Evolutionary conservation across 2,329 filamentous ascomycete species (phyloP), one percentile per base, ranked within the genome.

Genomic region (Hypoxylon sp.): DNA sequence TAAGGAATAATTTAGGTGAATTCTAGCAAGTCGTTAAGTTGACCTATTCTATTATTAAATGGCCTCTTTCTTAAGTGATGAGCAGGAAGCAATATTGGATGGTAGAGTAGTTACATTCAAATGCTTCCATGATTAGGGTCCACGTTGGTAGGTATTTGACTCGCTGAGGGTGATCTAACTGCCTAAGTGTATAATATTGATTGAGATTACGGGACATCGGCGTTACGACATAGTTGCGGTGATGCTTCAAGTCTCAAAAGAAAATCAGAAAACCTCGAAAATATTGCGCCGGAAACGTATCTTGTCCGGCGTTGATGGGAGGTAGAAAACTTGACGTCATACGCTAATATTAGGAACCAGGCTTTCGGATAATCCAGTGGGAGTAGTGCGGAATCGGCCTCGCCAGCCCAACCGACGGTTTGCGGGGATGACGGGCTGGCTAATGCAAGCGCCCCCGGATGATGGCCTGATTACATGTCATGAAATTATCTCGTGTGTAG

Each of bases 331-430:
- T n/a, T 17, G 17, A 53, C 34, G 19, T 43, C 17, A 14, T 49
- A 13, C 3, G 28, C 13, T 50, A 50, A 19, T 5, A 14, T 13
- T 49, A 25, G 55, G 43, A 36, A 38, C 21, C 48, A 56, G 45
- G 41, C 17, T 41, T 60, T 63, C 65, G 60, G 60, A 34, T 28
- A 45, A 46, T 25, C 41, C 21, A 55, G 45, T 36, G 36, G 41
- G 30, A 50, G 19, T 49, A 41, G 34, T 50, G 57, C 61, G 61
- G 58, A 57, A 41, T 64, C 49, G 62, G 66, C 63, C 38, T 68
- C 53, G 49, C 59, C 52, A 65, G 30, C 55, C 43, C 41, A 61
- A 36, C 49, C 21, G 51, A 56, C 7, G 32, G 34, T 46, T 41
- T 59, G 52, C 58, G 52, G 62, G 66, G 58, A 59, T 65, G 23